Percentiles rank a stretch among this genome's conserved stretches.
Conservation (phyloP, 768 basidiomycete genomes). For the Neoboletus subvelutipes region DNA sequence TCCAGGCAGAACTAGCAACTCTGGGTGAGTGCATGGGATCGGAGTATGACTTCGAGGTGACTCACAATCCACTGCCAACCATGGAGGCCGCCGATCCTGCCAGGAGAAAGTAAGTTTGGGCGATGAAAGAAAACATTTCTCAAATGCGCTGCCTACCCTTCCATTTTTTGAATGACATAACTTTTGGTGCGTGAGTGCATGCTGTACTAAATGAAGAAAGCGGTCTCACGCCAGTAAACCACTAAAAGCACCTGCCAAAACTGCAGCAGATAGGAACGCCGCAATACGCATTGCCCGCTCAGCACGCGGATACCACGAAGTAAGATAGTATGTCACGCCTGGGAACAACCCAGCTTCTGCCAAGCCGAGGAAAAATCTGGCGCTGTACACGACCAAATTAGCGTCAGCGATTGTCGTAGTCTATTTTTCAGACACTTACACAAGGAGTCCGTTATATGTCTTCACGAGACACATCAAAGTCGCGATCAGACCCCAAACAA, state of each 20-base stretch:
- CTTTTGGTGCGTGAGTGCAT: conserved; percentile 20
- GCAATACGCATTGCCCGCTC: conserved; percentile 58
- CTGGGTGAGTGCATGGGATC: conserved; percentile 1
- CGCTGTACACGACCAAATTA: conserved; percentile 18
- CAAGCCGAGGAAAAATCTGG: conserved; percentile 44
- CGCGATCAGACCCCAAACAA: conserved; percentile 38
- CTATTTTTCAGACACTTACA: conserved; percentile 22
- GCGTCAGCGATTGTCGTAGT: neutral
- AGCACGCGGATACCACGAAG: conserved; percentile 56
- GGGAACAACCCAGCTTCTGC: conserved; percentile 46
- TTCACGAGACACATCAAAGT: conserved; percentile 40
- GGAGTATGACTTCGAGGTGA: neutral
- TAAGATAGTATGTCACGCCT: conserved; percentile 43
- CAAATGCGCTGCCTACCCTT: conserved; percentile 33
- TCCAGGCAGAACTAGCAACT: conserved; percentile 29
- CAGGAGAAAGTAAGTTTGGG: neutral
- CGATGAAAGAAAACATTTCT: neutral
- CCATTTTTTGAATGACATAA: conserved; percentile 34
- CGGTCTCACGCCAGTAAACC: conserved; percentile 45
- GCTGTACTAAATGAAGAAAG: neutral
- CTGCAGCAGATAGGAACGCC: conserved; percentile 59
- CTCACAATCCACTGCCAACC: conserved; percentile 42
- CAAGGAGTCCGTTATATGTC: conserved; percentile 26
- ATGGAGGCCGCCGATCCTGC: conserved; percentile 31
- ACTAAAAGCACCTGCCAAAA: conserved; percentile 48